Evolutionary conservation across 2,329 filamentous ascomycete species (phyloP).

Genomic region (Alternaria arbusti): DNA sequence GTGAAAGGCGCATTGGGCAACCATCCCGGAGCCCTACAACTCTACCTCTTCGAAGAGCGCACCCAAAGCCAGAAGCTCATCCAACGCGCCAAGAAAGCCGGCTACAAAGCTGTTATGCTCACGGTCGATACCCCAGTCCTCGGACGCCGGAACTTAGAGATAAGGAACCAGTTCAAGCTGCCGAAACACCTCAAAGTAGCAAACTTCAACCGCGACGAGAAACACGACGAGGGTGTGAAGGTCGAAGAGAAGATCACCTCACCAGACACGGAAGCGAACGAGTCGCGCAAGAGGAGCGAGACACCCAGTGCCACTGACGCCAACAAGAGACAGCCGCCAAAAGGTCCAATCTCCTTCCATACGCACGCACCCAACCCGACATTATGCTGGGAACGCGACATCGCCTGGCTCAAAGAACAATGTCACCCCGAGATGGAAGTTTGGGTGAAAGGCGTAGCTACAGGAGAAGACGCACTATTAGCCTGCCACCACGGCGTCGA

Average conservation of each 20-base stretch:
- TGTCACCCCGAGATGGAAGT: slow-evolving; percentile 33
- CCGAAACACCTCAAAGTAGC: slow-evolving; percentile 30
- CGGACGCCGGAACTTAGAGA: slow-evolving; percentile 29
- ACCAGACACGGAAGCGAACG: neutral
- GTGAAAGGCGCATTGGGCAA: slow-evolving; percentile 56
- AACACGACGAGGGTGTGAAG: neutral
- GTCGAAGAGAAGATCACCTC: neutral
- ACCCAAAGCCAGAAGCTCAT: slow-evolving; percentile 26
- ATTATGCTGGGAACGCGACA: slow-evolving; percentile 32
- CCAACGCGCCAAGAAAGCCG: slow-evolving; percentile 31
- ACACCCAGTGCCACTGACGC: neutral
- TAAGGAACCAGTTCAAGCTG: slow-evolving; percentile 35
- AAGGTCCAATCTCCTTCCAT: slow-evolving; percentile 24
- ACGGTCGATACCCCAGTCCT: slow-evolving; percentile 36
- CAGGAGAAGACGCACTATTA: slow-evolving; percentile 50
- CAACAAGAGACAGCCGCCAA: slow-evolving; percentile 9
- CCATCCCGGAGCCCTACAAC: slow-evolving; percentile 44
- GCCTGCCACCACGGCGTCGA: slow-evolving; percentile 52
- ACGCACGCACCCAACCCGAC: slow-evolving; percentile 31
- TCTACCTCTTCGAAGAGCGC: slow-evolving; percentile 52
- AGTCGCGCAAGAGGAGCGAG: slow-evolving; percentile 1
- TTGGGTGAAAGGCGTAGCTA: slow-evolving; percentile 55
- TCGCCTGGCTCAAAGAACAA: slow-evolving; percentile 26
- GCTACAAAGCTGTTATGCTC: slow-evolving; percentile 33
- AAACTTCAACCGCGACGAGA: slow-evolving; percentile 24